Evolutionary conservation across 2,329 filamentous ascomycete species (phyloP).

Genomic region (Fusarium palustre): DNA sequence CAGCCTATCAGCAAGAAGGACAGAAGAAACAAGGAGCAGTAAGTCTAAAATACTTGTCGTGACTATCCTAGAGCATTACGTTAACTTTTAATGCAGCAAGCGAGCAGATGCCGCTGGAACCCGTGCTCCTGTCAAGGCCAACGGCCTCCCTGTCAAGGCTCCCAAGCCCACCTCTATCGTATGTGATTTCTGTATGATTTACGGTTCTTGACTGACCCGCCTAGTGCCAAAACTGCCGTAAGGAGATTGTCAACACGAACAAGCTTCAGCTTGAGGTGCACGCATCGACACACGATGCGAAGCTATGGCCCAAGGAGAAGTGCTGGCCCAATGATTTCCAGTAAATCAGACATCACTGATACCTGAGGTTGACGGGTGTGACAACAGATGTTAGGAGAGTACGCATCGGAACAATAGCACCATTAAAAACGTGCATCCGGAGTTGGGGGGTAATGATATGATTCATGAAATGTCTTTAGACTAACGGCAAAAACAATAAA

Average conservation of each 20-base stretch:
- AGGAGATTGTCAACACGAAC: constrained; percentile 65
- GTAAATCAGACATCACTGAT: not conserved
- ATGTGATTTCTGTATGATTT: not conserved
- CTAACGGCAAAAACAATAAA: not conserved
- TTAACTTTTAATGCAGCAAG: constrained; percentile 48
- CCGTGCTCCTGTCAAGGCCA: constrained; percentile 64
- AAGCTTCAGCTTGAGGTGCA: constrained; percentile 64
- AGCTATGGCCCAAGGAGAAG: constrained; percentile 67
- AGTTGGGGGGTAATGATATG: constrained; percentile 27
- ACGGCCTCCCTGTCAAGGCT: constrained; percentile 66
- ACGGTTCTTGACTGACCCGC: not conserved
- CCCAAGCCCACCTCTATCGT: constrained; percentile 56
- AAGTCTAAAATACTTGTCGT: not conserved
- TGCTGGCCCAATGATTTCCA: constrained; percentile 66
- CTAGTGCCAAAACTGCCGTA: constrained; percentile 63
- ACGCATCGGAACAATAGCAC: not conserved
- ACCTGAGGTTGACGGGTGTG: no score
- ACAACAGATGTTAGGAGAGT: not conserved
- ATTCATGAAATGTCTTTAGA: constrained; percentile 29
- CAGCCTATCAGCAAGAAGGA: constrained; percentile 42
- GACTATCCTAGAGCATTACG: not conserved
- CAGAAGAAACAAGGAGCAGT: constrained; percentile 14
- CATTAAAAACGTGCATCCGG: not conserved
- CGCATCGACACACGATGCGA: constrained; percentile 62
- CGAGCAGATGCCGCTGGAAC: constrained; percentile 66